Evolutionary conservation across 2,329 filamentous ascomycete species (phyloP), one percentile per base, ranked within the genome.

Genomic region (Fusarium armeniacum): DNA sequence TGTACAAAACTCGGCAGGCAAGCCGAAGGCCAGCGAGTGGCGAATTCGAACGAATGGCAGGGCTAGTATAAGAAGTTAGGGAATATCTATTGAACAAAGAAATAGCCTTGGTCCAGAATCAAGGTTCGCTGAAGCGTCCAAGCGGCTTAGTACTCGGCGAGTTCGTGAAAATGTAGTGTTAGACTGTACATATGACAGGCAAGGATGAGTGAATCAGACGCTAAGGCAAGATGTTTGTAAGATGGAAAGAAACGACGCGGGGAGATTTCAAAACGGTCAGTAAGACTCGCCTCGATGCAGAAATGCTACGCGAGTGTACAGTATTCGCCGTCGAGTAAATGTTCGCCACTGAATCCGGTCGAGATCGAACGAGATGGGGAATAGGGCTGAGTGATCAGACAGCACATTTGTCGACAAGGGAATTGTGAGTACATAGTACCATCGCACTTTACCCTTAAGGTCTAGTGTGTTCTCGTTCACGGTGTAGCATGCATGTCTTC

Each of bases 341-440:
- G 40, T 65, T 69, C 35, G 64, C 64, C 67, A 70, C 68, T 32
- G 24, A n/a, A 41, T 50, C 30, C 43, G 46, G 33, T 58, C 33
- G 36, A 65, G 44, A 55, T 45, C n/a, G 47, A 69, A 52, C 35
- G 35, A 41, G 52, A 62, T 60, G 50, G 54, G 36, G 54, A 50
- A 36, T 72, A 75, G 69, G 72, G 70, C 72, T 73, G 70, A 75
- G 35, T 47, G 64, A 62, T 73, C 67, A 73, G 69, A 60, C 40
- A 69, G 41, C 28, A 58, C 51, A 54, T 53, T 50, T 43, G 33
- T 47, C 24, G 40, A 46, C 52, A 38, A 40, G 52, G 52, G 45
- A 30, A 20, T 45, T 44, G 30, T 30, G 20, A 30, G 46, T 44
- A 40, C 35, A 22, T 38, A 38, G 18, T 6, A 20, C n/a, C 45